Evolutionary conservation across 495 filamentous ascomycete species (phyloP).

Genomic region (Bombardia bombarda): DNA sequence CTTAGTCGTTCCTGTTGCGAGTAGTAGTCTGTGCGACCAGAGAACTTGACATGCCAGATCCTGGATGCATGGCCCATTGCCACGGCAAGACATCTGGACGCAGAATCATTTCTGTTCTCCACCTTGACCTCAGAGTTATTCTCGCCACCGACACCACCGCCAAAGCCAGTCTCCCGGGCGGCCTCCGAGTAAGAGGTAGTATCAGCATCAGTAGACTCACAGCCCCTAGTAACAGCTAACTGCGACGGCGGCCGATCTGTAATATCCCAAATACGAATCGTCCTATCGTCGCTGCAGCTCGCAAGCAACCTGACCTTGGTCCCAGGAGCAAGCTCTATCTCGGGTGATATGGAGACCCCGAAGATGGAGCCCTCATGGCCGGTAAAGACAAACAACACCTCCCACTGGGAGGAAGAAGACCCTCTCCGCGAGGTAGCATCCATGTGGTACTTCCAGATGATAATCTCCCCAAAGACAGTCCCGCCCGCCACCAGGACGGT

Average conservation of each 20-base stretch:
- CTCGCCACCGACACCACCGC: too few species aligned
- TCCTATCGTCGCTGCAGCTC: conserved; percentile 94
- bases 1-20: neutral
- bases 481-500: conserved; percentile 72
- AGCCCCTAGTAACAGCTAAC: conserved; percentile 10
- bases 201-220: neutral
- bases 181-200: conserved; percentile 17
- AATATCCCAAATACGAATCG: conserved; percentile 84
- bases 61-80: conserved; percentile 81
- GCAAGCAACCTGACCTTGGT: conserved; percentile 54
- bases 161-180: conserved; percentile 45
- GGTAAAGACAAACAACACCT: conserved; percentile 63
- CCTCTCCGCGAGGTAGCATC: neutral
- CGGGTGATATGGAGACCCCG: conserved; percentile 67
- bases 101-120: conserved; percentile 11
- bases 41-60: conserved; percentile 78
- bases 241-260: conserved; percentile 26
- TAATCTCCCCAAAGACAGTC: conserved; percentile 87
- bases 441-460: conserved; percentile 71
- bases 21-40: conserved; percentile 9
- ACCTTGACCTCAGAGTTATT: conserved; percentile 20
- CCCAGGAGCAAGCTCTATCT: conserved; percentile 32
- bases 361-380: conserved; percentile 95
- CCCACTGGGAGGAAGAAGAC: conserved; percentile 10
- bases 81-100: conserved; percentile 45